phyloP scores from a whole-genome alignment of 345 rosid genomes.

The Brassica cretica region DNA sequence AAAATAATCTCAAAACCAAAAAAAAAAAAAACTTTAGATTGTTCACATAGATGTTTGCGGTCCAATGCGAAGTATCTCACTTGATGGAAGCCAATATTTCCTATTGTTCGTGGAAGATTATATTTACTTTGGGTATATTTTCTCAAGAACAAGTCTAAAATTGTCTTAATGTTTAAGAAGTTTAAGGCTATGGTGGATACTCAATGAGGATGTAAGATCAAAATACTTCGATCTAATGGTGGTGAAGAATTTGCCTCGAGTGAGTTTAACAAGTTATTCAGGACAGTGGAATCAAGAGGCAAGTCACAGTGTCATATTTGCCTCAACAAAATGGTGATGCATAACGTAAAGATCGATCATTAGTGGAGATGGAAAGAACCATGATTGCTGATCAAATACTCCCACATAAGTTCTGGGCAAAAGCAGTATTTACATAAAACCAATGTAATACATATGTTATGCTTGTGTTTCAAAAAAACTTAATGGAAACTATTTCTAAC shows the following conservation, averaged over 20 bases:
- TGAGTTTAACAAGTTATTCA: neutral
- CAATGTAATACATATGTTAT: too few species aligned
- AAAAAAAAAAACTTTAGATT: neutral
- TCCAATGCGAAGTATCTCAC: neutral
- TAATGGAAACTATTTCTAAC: too few species aligned
- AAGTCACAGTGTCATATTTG: neutral
- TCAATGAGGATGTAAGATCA: neutral
- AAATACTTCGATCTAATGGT: neutral
- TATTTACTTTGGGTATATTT: neutral
- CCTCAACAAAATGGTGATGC: neutral
- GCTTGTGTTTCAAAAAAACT: too few species aligned
- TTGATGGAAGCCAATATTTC: neutral
- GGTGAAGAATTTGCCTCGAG: neutral
- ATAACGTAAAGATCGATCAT: neutral
- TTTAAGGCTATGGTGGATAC: neutral
- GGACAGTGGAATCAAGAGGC: neutral
- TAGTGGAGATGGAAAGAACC: neutral
- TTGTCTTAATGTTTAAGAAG: neutral
- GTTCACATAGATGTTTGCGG: neutral
- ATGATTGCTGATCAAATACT: neutral
- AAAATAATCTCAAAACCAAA: neutral
- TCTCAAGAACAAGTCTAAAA: neutral
- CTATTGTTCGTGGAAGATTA: neutral
- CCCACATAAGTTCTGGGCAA: neutral
- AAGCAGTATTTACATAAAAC: neutral